These are phyloP conservation scores for Rhizopus arrhizus DNA, from an alignment of 371 early-diverging fungal species.

Conservation along the genomic window DNA sequence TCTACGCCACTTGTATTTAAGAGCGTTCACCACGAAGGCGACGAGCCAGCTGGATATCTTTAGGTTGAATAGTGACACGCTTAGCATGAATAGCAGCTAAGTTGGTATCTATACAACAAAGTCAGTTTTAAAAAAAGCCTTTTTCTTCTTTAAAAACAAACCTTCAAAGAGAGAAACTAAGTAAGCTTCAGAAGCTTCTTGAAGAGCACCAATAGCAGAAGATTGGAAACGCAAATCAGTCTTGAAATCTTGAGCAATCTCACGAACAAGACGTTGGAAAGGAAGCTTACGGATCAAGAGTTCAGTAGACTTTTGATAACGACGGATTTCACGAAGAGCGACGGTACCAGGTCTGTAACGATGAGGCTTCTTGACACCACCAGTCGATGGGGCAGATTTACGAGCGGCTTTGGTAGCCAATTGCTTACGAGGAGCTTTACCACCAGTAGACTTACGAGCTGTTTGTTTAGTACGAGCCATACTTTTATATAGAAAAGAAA, in stretches of 20 bases:
- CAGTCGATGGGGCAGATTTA: conserved; percentile 76
- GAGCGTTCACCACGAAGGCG: conserved; percentile 63
- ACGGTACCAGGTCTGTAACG: conserved; percentile 86
- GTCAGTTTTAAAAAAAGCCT: too few relatives aligned
- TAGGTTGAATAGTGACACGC: conserved; percentile 93
- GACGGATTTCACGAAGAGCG: conserved; percentile 95
- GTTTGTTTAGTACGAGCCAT: conserved; percentile 90
- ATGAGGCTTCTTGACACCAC: conserved; percentile 79
- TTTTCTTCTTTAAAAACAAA: too few relatives aligned
- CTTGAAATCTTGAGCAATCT: conserved; percentile 95
- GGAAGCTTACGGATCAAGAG: conserved; percentile 76
- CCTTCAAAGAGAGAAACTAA: conserved; percentile 84
- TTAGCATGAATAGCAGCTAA: conserved; percentile 92
- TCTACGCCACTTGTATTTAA: conserved; percentile 24
- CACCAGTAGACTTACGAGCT: conserved; percentile 84
- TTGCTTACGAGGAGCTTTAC: conserved; percentile 88
- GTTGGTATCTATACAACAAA: conserved; percentile 65
- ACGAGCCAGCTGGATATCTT: conserved; percentile 88
- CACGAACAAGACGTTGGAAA: conserved; percentile 95
- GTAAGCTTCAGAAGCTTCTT: conserved; percentile 93
- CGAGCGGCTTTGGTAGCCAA: conserved; percentile 87
- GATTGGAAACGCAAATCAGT: conserved; percentile 97
- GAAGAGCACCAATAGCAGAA: conserved; percentile 94
- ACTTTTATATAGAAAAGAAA: conserved; percentile 9
- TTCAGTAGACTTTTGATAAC: conserved; percentile 77